These are phyloP conservation scores for Trichoderma asperellum DNA, from an alignment of 2,329 filamentous ascomycete genomes.

Conservation along the genomic window DNA sequence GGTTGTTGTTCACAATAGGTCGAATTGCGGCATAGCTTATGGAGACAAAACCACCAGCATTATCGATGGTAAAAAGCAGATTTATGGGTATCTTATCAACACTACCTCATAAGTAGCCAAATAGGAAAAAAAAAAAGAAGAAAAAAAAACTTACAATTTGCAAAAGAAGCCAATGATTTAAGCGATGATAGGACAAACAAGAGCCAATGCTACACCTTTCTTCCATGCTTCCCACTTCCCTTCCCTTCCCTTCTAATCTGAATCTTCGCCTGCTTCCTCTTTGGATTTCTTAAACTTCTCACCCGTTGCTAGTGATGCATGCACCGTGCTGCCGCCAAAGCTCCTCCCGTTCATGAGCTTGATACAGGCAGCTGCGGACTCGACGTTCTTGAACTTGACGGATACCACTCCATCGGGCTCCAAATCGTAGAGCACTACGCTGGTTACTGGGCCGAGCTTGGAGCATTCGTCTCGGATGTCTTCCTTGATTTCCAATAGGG, in stretches of 20 bases:
- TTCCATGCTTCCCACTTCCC: background rate
- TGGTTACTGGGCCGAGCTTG: slow-evolving; percentile 85
- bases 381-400: slow-evolving; percentile 75
- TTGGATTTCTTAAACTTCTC: slow-evolving; percentile 75
- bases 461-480: slow-evolving; percentile 89
- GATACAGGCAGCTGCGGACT: slow-evolving; percentile 74
- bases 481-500: slow-evolving; percentile 88
- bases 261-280: slow-evolving; percentile 53
- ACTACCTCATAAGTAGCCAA: slow-evolving; percentile 17
- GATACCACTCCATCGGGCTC: slow-evolving; percentile 84
- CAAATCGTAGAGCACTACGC: slow-evolving; percentile 86
- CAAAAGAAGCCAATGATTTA: background rate
- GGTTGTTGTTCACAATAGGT: background rate
- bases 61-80: background rate
- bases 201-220: background rate
- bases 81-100: slow-evolving; percentile 25
- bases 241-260: slow-evolving; percentile 35
- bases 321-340: slow-evolving; percentile 73
- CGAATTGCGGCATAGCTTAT: slow-evolving; percentile 1
- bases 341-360: slow-evolving; percentile 76
- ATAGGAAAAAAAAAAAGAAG: background rate
- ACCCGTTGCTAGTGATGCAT: slow-evolving; percentile 72
- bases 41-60: background rate
- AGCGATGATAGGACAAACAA: background rate
- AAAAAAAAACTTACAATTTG: background rate